Conservation (phyloP, 768 basidiomycete species). For the Austroboletus eburneus region DNA sequence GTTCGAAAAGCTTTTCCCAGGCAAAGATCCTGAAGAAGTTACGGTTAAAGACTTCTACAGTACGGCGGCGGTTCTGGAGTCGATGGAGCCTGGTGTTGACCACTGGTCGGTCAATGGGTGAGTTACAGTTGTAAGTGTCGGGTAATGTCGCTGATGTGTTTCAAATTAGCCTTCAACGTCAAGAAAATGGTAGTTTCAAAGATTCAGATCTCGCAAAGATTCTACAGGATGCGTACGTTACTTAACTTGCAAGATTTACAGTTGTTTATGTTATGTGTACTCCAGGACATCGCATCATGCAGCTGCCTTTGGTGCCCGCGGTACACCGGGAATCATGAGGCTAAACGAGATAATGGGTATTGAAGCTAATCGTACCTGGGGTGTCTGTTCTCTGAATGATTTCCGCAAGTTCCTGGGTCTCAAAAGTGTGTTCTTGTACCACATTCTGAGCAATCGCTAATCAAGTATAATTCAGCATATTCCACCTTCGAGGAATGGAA, state of each 20-base stretch:
- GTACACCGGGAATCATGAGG: conserved; percentile 71
- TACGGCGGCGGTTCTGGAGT: conserved; percentile 38
- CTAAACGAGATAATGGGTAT: conserved; percentile 85
- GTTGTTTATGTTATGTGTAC: background rate
- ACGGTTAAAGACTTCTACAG: conserved; percentile 48
- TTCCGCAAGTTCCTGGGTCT: conserved; percentile 80
- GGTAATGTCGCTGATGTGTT: conserved; percentile 3
- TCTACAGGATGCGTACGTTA: conserved; percentile 62
- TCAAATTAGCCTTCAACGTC: conserved; percentile 50
- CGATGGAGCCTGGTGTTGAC: conserved; percentile 40
- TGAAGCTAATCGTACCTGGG: conserved; percentile 71
- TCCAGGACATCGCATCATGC: conserved; percentile 68
- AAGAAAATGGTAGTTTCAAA: conserved; percentile 54
- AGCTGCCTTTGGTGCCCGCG: conserved; percentile 68
- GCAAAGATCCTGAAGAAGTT: conserved; percentile 45
- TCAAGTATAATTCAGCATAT: conserved; percentile 44
- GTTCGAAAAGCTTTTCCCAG: conserved; percentile 51
- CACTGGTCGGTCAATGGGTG: conserved; percentile 70
- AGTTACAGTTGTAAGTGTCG: conserved; percentile 10
- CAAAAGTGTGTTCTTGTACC: conserved; percentile 46
- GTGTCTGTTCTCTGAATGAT: conserved; percentile 79
- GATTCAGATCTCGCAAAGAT: conserved; percentile 67
- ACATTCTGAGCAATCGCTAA: background rate
- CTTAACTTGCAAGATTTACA: background rate
- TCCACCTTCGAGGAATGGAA: conserved; percentile 80